Evolutionary conservation across 768 basidiomycete genomes (phyloP).

Genomic region (Dictyophora rubrovolvata): DNA sequence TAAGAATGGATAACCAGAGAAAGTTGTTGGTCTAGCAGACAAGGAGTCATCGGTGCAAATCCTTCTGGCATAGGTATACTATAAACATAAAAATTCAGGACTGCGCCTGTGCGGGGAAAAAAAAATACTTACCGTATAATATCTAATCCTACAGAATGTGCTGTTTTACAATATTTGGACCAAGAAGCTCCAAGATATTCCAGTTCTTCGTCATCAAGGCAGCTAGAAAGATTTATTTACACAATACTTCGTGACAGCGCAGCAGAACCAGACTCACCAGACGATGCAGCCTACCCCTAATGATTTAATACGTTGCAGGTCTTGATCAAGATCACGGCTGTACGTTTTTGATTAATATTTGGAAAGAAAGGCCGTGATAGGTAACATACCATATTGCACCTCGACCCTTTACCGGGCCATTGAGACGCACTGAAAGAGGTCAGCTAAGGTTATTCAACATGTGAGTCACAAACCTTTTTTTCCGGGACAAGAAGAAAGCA

Average conservation of each 20-base stretch:
- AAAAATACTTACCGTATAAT: slow-evolving; percentile 54
- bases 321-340: slow-evolving; percentile 59
- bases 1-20: slow-evolving; percentile 57
- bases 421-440: slow-evolving; percentile 45
- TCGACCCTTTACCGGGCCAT: slow-evolving; percentile 69
- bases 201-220: slow-evolving; percentile 78
- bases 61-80: slow-evolving; percentile 89
- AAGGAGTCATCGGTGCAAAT: slow-evolving; percentile 54
- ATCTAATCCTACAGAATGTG: slow-evolving; percentile 59
- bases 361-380: not conserved
- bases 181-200: slow-evolving; percentile 80
- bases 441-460: not conserved
- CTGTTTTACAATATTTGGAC: slow-evolving; percentile 59
- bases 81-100: not conserved
- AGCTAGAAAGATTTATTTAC: slow-evolving; percentile 33
- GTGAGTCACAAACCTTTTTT: slow-evolving; percentile 61
- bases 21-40: slow-evolving; percentile 56
- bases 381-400: slow-evolving; percentile 49
- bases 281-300: slow-evolving; percentile 73
- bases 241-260: not conserved
- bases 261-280: slow-evolving; percentile 41
- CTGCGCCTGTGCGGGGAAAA: not conserved
- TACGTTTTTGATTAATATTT: not conserved
- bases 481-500: slow-evolving; percentile 86
- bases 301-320: slow-evolving; percentile 63